A percentile compares a stretch with the other conserved stretches of the same genome.
phyloP scores from a whole-genome alignment of 805 yeast genomes.

The Candida schatavii region DNA sequence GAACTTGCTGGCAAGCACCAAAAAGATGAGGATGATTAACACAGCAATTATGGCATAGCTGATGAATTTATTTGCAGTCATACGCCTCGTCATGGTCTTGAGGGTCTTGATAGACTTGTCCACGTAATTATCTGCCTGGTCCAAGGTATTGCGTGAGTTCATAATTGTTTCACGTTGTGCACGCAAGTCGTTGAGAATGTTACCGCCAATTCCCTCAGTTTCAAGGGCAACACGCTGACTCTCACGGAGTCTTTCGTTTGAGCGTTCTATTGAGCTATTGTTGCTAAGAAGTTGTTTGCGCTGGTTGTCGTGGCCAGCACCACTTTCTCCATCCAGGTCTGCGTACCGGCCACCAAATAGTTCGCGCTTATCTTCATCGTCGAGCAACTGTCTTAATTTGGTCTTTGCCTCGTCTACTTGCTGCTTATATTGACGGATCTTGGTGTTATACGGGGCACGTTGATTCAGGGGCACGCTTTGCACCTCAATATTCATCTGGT shows the following conservation, averaged over 20 bases:
- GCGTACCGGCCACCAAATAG: slow-evolving; percentile 60
- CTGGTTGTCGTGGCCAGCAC: slow-evolving; percentile 54
- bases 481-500: slow-evolving; percentile 85
- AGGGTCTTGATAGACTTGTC: slow-evolving; percentile 85
- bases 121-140: slow-evolving; percentile 89
- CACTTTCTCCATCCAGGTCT: slow-evolving; percentile 26
- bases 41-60: slow-evolving; percentile 91
- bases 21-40: slow-evolving; percentile 71
- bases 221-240: slow-evolving; percentile 89
- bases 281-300: slow-evolving; percentile 77
- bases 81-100: slow-evolving; percentile 86
- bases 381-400: slow-evolving; percentile 54
- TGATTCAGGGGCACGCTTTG: slow-evolving; percentile 75
- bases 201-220: slow-evolving; percentile 88
- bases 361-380: slow-evolving; percentile 67
- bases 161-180: slow-evolving; percentile 91
- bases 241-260: slow-evolving; percentile 80
- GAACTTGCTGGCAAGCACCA: slow-evolving; percentile 83
- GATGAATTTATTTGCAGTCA: slow-evolving; percentile 87
- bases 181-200: slow-evolving; percentile 81
- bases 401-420: slow-evolving; percentile 58
- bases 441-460: slow-evolving; percentile 70
- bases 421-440: slow-evolving; percentile 66
- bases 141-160: slow-evolving; percentile 80
- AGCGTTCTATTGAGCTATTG: slow-evolving; percentile 76